Evolutionary conservation across 306 rosid genomes (phyloP), one percentile per base, ranked within the genome.

Genomic region (Prosopis cineraria): DNA sequence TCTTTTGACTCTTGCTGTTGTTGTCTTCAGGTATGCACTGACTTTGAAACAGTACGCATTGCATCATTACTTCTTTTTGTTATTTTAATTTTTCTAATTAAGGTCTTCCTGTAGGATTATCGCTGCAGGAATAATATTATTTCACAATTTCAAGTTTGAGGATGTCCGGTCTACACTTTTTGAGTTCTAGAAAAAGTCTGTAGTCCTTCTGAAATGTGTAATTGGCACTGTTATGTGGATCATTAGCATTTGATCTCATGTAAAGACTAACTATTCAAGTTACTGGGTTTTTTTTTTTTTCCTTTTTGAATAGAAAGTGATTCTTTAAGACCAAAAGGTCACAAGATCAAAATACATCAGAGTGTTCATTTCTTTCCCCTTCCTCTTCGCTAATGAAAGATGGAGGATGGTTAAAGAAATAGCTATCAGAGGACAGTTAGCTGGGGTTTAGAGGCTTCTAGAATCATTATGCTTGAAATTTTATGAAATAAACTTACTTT

Each of bases 21-120:
- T 82, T 44, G 76, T 92, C 74, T 78, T 87, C 98, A 94, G 98
- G 98, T 94, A 78, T 45, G 93, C 80, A 72, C 62, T 75, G 52
- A 24, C 50, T 83, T 73, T 66, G 30, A 68, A 36, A 34, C 41
- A 55, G 64, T 71, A 13, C 79, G 24, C 71, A 52, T 64, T 63
- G 50, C 16, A 60, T 77, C 13, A 56, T 24, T 13, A 66, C 22
- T 39, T 58, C 44, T 68, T 43, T 41, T 27, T 5, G 30, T 76
- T 27, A 19, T 79, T 68, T 48, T 33, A 24, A 1, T 52, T 20
- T 78, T 59, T 71, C 83, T 79, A 76, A 78, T 82, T 47, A 59
- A 58, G 64, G 74, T 72, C 74, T 72, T 72, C 68, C 52, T 62
- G 34, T 81, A 83, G 90, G 86, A 70, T 74, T 72, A 29, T 77